These are phyloP conservation scores for Pinus albicaulis DNA, from an alignment of 75 land plant species.

Conservation along the genomic window DNA sequence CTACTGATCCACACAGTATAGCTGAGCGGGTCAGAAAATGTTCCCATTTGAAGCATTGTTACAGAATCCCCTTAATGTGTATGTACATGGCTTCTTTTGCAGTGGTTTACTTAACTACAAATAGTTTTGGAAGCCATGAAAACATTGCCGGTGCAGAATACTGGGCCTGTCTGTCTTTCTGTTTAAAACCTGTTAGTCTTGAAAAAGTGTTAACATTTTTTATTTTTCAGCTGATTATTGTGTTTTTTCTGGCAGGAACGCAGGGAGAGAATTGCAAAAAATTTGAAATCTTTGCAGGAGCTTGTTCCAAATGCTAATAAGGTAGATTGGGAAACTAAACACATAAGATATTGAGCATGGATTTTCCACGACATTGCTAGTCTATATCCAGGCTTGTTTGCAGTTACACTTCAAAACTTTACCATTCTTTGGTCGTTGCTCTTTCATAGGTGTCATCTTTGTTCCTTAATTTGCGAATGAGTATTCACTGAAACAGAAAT, in stretches of 20 bases:
- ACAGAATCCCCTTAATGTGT: conserved; percentile 11
- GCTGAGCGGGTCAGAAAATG: conserved; percentile 50
- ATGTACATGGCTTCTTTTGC: conserved; percentile 10
- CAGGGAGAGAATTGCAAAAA: neutral
- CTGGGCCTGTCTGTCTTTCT: neutral
- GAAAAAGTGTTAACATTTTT: neutral
- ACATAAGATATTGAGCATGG: neutral
- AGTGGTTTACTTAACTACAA: neutral
- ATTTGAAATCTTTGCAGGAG: neutral
- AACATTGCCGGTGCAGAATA: neutral
- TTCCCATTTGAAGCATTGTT: conserved; percentile 12
- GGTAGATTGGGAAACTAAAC: neutral
- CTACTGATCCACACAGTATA: conserved; percentile 66
- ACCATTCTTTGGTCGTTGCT: neutral
- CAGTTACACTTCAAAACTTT: neutral
- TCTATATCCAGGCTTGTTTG: neutral
- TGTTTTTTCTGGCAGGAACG: neutral
- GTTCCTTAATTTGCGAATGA: neutral
- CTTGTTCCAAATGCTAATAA: neutral
- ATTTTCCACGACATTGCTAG: neutral
- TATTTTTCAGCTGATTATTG: neutral
- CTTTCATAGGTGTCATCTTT: neutral
- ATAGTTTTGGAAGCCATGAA: conserved; percentile 5
- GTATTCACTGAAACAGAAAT: neutral
- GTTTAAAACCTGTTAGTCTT: neutral